phyloP scores from a whole-genome alignment of 2,329 filamentous ascomycete genomes.

The Pyricularia pennisetigena region DNA sequence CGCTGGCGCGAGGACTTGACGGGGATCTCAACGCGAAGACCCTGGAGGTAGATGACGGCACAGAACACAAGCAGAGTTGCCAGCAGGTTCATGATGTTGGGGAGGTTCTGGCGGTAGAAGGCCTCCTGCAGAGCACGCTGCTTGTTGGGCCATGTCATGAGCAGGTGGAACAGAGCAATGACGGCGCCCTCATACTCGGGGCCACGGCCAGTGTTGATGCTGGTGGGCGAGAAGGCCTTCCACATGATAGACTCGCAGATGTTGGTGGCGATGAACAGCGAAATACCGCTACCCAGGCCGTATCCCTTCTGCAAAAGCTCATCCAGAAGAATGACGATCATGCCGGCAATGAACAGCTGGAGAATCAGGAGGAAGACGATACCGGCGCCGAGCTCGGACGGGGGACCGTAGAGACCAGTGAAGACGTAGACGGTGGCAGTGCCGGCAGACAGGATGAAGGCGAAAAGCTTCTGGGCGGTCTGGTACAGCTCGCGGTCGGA shows the following conservation, averaged over 20 bases:
- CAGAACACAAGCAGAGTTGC: conserved; percentile 90
- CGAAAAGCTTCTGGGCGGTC: conserved; percentile 97
- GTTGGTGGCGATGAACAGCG: conserved; percentile 99
- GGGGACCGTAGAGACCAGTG: conserved; percentile 93
- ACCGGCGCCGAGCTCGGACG: conserved; percentile 91
- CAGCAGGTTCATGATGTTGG: conserved; percentile 98
- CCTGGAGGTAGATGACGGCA: conserved; percentile 97
- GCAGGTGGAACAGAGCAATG: conserved; percentile 93
- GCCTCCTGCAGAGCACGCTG: conserved; percentile 95
- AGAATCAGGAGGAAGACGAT: conserved; percentile 98
- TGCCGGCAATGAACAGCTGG: conserved; percentile 91
- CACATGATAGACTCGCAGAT: conserved; percentile 99
- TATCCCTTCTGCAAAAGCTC: conserved; percentile 99
- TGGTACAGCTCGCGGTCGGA: conserved; percentile 99
- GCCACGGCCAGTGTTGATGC: conserved; percentile 97
- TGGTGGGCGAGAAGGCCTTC: conserved; percentile 99
- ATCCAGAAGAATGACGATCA: conserved; percentile 98
- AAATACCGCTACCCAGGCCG: conserved; percentile 95
- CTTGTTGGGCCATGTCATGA: conserved; percentile 99
- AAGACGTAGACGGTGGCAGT: conserved; percentile 98
- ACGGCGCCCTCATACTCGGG: conserved; percentile 98
- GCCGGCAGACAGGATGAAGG: conserved; percentile 94
- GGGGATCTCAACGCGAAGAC: conserved; percentile 98
- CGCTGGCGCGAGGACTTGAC: conserved; percentile 99
- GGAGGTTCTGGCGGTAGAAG: conserved; percentile 98